Conservation (phyloP, 257 asterid species). For the Fraxinus anomala region DNA sequence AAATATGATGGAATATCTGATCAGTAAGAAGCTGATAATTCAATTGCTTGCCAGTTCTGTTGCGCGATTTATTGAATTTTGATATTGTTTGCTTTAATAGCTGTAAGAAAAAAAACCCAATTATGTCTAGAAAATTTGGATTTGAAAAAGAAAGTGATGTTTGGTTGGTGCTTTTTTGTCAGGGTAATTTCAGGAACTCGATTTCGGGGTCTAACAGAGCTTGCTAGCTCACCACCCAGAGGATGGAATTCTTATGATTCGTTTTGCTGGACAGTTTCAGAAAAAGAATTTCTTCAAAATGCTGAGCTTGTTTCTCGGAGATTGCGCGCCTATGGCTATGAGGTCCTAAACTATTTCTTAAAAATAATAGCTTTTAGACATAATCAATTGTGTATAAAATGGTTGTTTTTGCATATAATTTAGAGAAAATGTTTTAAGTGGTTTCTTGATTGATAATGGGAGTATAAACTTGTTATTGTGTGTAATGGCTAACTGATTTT, state of each 20-base stretch:
- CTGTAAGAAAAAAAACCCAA: slow-evolving; percentile 14
- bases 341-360: slow-evolving; percentile 45
- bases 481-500: not conserved
- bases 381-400: not conserved
- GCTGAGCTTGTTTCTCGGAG: slow-evolving; percentile 69
- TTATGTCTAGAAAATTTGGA: not conserved
- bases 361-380: slow-evolving; percentile 1
- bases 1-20: slow-evolving; percentile 1
- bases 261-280: slow-evolving; percentile 85
- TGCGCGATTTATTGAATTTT: slow-evolving; percentile 1
- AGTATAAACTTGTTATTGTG: not conserved
- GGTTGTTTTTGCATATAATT: not conserved
- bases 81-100: slow-evolving; percentile 9
- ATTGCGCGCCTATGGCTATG: slow-evolving; percentile 66
- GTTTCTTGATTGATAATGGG: not conserved
- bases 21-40: not conserved
- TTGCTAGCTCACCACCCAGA: slow-evolving; percentile 74
- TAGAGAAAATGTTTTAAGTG: not conserved
- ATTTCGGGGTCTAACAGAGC: slow-evolving; percentile 38
- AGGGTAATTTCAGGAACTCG: slow-evolving; percentile 38
- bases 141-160: not conserved
- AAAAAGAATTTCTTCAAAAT: slow-evolving; percentile 76
- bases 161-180: slow-evolving; percentile 23
- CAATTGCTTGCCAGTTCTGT: not conserved
- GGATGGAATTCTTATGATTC: slow-evolving; percentile 99